Evolutionary conservation across 225 moss, liverwort and hornwort species (phyloP), one percentile per base, ranked within the genome.

Genomic region (Marchantia polymorpha): DNA sequence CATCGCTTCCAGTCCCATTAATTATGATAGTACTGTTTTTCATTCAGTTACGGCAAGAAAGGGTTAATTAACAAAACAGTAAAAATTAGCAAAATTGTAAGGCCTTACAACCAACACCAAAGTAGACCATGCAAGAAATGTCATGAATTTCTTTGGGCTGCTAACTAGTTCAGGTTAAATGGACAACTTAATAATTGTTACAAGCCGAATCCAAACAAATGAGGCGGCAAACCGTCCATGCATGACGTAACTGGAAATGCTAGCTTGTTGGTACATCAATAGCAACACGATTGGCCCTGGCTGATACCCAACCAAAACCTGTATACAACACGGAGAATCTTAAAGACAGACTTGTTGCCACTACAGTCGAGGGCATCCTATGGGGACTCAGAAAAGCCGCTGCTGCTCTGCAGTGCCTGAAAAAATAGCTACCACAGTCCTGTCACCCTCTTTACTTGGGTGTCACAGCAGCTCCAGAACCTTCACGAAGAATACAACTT

Each of bases 361-460:
- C 80, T 82, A 75, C 74, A 82, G 82, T 88, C 46, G 79, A 82
- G 76, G 84, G 82, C 78, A 82, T 81, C 80, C 81, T 79, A 78
- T 81, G 51, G 65, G 77, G 72, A 87, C 73, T 82, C 77, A 82
- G 72, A 82, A 73, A 84, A 79, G 65, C 81, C 61, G 77, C 84
- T 82, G 79, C 79, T 77, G 77, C 77, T 84, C 84, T 80, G 80
- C 84, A 80, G 77, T 73, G 82, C 84, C 82, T 84, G 70, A 84
- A 87, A 87, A 87, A 84, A 87, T 87, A 80, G 84, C 67, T 84
- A 84, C 87, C 84, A 78, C 83, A 84, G 82, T 80, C 80, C 67
- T 53, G 72, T 20, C 73, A 88, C 77, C 66, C 78, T 78, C 78
- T 83, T 80, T 82, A 69, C 68, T 80, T 77, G 82, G 84, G 84